A percentile compares a stretch with the other conserved stretches of the same genome.
These are phyloP conservation scores for Suhomyces yuchorum DNA, from an alignment of 1,139 yeast genomes.

Conservation along the genomic window DNA sequence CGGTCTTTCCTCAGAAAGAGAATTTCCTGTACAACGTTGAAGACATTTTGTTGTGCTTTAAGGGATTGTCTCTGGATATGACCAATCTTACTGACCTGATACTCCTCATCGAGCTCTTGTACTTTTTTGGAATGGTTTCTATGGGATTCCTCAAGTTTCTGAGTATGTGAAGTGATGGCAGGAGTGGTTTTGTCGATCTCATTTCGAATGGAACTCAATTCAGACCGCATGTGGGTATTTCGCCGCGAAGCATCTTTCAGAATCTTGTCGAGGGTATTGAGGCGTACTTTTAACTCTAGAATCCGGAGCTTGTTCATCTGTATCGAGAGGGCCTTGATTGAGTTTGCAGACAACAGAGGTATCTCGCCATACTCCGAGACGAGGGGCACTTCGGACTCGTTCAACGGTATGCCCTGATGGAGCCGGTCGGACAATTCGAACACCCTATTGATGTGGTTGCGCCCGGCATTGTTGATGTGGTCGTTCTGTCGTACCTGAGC, in stretches of 20 bases:
- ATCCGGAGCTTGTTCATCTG: slow-evolving; percentile 47
- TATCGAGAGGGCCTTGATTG: slow-evolving; percentile 43
- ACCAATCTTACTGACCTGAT: slow-evolving; percentile 20
- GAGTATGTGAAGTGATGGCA: background rate
- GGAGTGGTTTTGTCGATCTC: background rate
- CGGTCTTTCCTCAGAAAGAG: slow-evolving; percentile 20
- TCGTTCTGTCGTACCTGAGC: slow-evolving; percentile 25
- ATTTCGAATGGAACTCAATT: slow-evolving; percentile 15
- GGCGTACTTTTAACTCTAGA: slow-evolving; percentile 26
- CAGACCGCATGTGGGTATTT: slow-evolving; percentile 20
- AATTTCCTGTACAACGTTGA: slow-evolving; percentile 30
- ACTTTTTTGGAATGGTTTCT: slow-evolving; percentile 9
- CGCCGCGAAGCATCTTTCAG: slow-evolving; percentile 18
- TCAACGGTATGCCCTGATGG: slow-evolving; percentile 12
- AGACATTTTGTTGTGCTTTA: slow-evolving; percentile 29
- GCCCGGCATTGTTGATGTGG: slow-evolving; percentile 20
- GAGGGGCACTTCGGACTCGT: slow-evolving; percentile 5
- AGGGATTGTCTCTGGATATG: slow-evolving; percentile 35
- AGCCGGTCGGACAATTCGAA: slow-evolving; percentile 24
- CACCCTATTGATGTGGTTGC: slow-evolving; percentile 32
- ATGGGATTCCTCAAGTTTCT: background rate
- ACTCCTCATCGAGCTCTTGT: slow-evolving; percentile 15
- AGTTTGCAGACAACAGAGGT: slow-evolving; percentile 28
- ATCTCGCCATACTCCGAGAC: slow-evolving; percentile 6
- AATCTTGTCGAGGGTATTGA: slow-evolving; percentile 27